Percentiles rank a stretch among this genome's conserved stretches.
Conservation (phyloP, 768 basidiomycete genomes). For the Xerocomus brunneocitrinus region DNA sequence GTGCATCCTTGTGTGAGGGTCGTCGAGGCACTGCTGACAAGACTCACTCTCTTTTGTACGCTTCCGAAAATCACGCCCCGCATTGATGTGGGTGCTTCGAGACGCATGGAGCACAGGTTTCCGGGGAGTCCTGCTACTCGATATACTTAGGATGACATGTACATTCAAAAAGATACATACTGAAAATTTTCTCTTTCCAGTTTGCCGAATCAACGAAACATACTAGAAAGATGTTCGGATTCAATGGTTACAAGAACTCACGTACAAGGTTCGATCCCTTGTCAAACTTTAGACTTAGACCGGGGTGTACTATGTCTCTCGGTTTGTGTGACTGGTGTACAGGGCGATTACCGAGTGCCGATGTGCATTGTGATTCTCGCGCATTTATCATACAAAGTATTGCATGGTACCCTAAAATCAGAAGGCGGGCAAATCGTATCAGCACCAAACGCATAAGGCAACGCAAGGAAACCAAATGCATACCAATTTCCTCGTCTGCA, state of each 20-base stretch:
- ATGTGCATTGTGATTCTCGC: constrained; percentile 1
- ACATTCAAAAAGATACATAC: background rate
- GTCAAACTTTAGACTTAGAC: no score
- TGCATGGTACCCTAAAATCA: constrained; percentile 34
- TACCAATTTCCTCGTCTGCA: constrained; percentile 71
- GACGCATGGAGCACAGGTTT: background rate
- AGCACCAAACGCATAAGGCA: background rate
- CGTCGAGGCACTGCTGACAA: no score
- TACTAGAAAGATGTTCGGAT: background rate
- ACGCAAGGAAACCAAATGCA: constrained; percentile 20
- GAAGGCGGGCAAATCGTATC: background rate
- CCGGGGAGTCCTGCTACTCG: background rate
- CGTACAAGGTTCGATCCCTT: no score
- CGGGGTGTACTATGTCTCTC: no score
- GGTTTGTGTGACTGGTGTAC: background rate
- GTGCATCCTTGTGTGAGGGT: background rate
- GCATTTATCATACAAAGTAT: constrained; percentile 34
- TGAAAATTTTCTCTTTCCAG: background rate
- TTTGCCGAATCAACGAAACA: background rate
- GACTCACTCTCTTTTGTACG: no score
- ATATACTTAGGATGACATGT: background rate
- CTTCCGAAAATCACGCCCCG: background rate
- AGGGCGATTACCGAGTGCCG: background rate
- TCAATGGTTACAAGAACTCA: background rate
- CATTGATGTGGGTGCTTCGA: background rate